Conservation (phyloP, 1,139 yeast genomes). For the Diutina siamensis region DNA sequence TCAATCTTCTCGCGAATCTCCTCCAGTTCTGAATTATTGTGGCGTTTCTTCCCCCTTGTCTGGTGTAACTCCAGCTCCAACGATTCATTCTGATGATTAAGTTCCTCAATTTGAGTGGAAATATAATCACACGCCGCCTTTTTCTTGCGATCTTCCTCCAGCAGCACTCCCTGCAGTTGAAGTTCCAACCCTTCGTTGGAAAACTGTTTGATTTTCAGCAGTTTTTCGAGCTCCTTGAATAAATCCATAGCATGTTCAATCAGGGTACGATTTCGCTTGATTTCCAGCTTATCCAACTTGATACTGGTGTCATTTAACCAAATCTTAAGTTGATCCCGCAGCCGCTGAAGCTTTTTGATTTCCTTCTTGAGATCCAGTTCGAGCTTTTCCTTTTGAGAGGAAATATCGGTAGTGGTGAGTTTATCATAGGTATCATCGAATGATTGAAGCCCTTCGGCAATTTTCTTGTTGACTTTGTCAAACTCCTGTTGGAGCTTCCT, state of each 20-base stretch:
- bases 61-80: slow-evolving; percentile 69
- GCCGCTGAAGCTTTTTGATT: slow-evolving; percentile 12
- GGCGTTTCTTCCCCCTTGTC: slow-evolving; percentile 34
- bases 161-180: slow-evolving; percentile 19
- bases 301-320: slow-evolving; percentile 73
- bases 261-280: slow-evolving; percentile 69
- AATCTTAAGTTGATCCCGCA: slow-evolving; percentile 12
- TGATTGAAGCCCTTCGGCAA: slow-evolving; percentile 80
- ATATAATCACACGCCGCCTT: slow-evolving; percentile 66
- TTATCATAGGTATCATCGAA: slow-evolving; percentile 86
- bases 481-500: slow-evolving; percentile 60
- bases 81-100: slow-evolving; percentile 71
- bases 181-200: slow-evolving; percentile 86
- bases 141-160: slow-evolving; percentile 48
- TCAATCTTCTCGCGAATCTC: slow-evolving; percentile 29
- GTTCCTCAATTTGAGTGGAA: slow-evolving; percentile 65
- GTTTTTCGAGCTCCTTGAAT: slow-evolving; percentile 89
- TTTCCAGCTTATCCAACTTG: slow-evolving; percentile 66
- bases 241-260: slow-evolving; percentile 86
- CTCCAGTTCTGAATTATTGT: neutral
- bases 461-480: slow-evolving; percentile 92
- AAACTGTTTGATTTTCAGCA: slow-evolving; percentile 91
- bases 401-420: slow-evolving; percentile 69
- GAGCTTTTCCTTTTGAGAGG: slow-evolving; percentile 27
- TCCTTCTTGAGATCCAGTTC: slow-evolving; percentile 12